phyloP scores from a whole-genome alignment of 106 monocot species.

The Dactylorhiza incarnata region DNA sequence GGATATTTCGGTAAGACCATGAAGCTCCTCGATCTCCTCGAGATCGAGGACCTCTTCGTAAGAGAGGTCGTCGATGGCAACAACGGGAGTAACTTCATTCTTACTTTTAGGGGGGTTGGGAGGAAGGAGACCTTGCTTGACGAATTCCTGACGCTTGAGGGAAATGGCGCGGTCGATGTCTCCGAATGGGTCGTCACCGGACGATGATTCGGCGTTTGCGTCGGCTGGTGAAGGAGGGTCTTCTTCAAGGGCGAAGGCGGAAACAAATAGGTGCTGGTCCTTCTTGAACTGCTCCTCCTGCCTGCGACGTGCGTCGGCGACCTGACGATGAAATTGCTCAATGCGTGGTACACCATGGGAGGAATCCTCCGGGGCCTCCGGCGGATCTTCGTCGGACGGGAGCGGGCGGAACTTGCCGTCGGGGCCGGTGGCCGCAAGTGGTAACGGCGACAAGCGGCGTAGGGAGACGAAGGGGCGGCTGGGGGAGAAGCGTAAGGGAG shows the following conservation, averaged over 20 bases:
- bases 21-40: slow-evolving; percentile 68
- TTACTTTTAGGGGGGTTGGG: slow-evolving; percentile 34
- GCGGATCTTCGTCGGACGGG: slow-evolving; percentile 81
- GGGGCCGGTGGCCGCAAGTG: slow-evolving; percentile 14
- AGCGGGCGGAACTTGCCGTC: slow-evolving; percentile 32
- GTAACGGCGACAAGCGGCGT: slow-evolving; percentile 12
- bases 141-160: slow-evolving; percentile 72
- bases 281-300: slow-evolving; percentile 56
- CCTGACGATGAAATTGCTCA: slow-evolving; percentile 69
- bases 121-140: slow-evolving; percentile 44
- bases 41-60: slow-evolving; percentile 75
- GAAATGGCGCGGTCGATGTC: slow-evolving; percentile 85
- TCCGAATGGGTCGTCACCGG: slow-evolving; percentile 57
- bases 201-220: neutral
- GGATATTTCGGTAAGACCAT: slow-evolving; percentile 35
- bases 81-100: slow-evolving; percentile 7
- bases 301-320: slow-evolving; percentile 54
- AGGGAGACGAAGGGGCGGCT: neutral
- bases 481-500: neutral
- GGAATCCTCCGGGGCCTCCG: slow-evolving; percentile 86
- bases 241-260: slow-evolving; percentile 39
- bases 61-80: slow-evolving; percentile 42
- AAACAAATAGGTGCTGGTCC: slow-evolving; percentile 53
- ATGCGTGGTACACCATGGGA: slow-evolving; percentile 73
- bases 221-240: slow-evolving; percentile 21